Conservation (phyloP, 495 filamentous ascomycete genomes). For the Aspergillus indologenus region DNA sequence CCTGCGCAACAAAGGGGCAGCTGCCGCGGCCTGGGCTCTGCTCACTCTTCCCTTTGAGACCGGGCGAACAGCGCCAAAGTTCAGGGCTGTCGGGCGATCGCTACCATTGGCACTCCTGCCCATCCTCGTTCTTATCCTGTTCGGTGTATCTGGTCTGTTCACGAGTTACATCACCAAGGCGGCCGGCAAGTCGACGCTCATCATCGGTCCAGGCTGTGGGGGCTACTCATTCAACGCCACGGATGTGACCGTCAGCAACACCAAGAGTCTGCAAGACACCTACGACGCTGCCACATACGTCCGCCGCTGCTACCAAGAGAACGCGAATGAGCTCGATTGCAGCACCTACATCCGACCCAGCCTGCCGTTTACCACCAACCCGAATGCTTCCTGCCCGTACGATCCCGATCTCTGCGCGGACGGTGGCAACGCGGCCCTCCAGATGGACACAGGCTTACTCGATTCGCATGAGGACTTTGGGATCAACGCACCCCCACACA, state of each 20-base stretch:
- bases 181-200: neutral
- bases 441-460: slow-evolving; percentile 15
- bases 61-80: neutral
- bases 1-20: neutral
- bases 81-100: neutral
- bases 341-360: neutral
- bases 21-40: slow-evolving; percentile 2
- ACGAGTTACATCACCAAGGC: neutral
- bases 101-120: neutral
- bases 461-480: slow-evolving; percentile 15
- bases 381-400: slow-evolving; percentile 18
- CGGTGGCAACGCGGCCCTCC: slow-evolving; percentile 5
- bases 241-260: neutral
- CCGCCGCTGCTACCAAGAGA: slow-evolving; percentile 6
- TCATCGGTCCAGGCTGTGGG: neutral
- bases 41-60: neutral
- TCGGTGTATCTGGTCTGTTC: neutral
- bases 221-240: neutral
- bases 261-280: slow-evolving; percentile 2
- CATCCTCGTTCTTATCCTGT: neutral
- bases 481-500: slow-evolving; percentile 10
- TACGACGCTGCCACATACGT: slow-evolving; percentile 7
- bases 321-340: neutral
- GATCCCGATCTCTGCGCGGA: neutral
- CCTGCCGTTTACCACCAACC: slow-evolving; percentile 1